Percentiles rank a stretch among this genome's conserved stretches.
phyloP scores from a whole-genome alignment of 495 filamentous ascomycete genomes.

The Xylaria nigripes region DNA sequence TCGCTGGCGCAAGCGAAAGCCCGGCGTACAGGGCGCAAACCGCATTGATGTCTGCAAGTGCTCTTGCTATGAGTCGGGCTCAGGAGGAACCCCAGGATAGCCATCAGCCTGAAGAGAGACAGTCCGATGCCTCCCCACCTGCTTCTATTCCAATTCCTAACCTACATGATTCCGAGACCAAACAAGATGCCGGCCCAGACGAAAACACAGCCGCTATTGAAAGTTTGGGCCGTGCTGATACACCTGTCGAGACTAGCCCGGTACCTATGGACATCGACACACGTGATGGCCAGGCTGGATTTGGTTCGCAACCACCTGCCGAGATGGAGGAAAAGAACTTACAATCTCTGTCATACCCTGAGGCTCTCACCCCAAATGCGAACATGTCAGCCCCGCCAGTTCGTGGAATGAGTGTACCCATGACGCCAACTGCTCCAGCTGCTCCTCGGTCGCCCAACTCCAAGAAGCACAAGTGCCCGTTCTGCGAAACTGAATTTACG shows the following conservation, averaged over 20 bases:
- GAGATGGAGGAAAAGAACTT: conserved; percentile 43
- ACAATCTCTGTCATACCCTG: conserved; percentile 38
- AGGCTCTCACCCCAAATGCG: conserved; percentile 26
- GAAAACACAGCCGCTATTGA: conserved; percentile 32
- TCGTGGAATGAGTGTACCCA: conserved; percentile 70
- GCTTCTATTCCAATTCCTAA: conserved; percentile 30
- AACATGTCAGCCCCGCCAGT: conserved; percentile 37
- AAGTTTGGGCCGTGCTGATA: conserved; percentile 28
- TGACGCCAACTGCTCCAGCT: conserved; percentile 48
- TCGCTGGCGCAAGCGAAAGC: conserved; percentile 40
- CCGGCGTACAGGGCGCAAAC: conserved; percentile 45
- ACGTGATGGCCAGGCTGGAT: conserved; percentile 25
- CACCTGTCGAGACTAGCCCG: conserved; percentile 35
- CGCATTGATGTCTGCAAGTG: conserved; percentile 45
- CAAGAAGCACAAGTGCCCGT: conserved; percentile 93
- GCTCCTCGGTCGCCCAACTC: conserved; percentile 51
- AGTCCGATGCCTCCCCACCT: conserved; percentile 16
- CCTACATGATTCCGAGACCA: conserved; percentile 21
- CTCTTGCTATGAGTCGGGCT: conserved; percentile 44
- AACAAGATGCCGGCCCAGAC: conserved; percentile 30
- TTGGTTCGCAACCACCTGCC: conserved; percentile 35
- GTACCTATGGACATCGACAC: conserved; percentile 37
- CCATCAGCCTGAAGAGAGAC: conserved; percentile 15
- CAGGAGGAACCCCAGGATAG: conserved; percentile 30
- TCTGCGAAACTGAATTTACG: conserved; percentile 94